Evolutionary conservation across 2,329 filamentous ascomycete genomes (phyloP), one percentile per base, ranked within the genome.

Genomic region (Fragosphaeria purpurea): DNA sequence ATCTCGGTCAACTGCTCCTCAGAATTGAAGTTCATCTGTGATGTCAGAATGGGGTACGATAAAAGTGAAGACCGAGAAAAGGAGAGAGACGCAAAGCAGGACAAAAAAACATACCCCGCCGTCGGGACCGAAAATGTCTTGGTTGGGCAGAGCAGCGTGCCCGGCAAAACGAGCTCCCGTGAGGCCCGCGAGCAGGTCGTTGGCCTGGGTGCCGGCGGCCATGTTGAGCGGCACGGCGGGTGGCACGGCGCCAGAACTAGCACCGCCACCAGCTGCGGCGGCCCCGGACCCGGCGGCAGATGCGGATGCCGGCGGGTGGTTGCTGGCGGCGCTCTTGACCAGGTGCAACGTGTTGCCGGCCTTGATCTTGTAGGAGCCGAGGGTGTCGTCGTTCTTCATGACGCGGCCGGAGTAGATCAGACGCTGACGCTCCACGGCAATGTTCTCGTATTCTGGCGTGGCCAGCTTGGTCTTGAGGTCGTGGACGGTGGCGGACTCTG

Each of bases 371-470:
- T 94, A 94, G 51, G 81, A 80, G 56, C 77, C 81, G 42, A 98
- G 72, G 0, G 86, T 83, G 61, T 98, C 91, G 53, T 85, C 82
- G 66, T 98, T 93, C 74, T 97, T 98, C 72, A 98, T 82, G 54
- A 98, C 91, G 54, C 91, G 85, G 48, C 93, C 93, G 6, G 91
- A 96, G 74, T 97, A 98, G 70, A 98, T 98, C 56, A 98, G 76
- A 54, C 93, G 87, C 71, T 97, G 91, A 59, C 89, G 82, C 63
- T 95, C 88, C 49, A 84, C 77, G 37, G 93, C 85, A 50, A 95
- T 82, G 66, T 95, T 85, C 66, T 94, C 91, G 63, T 84, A 88
- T 60, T 95, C 88, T 52, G 82, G 70, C 35, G 79, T 78, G 5
- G 90, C 80, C 40, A 98, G 82, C 74, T 91, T 95, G 55, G 78